Conservation (phyloP, 202 grass and related monocot species). For the Carex arenaria region DNA sequence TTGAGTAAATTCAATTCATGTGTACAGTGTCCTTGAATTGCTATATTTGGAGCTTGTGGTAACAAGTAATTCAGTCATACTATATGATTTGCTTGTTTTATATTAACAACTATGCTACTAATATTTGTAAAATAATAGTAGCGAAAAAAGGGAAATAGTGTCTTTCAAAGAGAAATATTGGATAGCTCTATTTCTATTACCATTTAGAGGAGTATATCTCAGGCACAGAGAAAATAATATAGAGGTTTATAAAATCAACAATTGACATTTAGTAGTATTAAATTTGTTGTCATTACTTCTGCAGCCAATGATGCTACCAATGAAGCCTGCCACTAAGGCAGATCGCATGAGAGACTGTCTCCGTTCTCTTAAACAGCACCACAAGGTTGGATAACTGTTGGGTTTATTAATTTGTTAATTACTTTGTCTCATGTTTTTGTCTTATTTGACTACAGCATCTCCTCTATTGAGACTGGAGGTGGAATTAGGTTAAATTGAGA, state of each 20-base stretch:
- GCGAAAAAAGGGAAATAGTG: not conserved
- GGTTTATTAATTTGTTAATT: not conserved
- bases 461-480: not conserved
- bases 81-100: not conserved
- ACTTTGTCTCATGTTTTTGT: constrained; percentile 1
- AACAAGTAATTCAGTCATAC: not conserved
- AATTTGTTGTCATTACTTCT: not conserved
- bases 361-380: constrained; percentile 79
- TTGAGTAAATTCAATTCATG: not conserved
- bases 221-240: not conserved
- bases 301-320: constrained; percentile 55
- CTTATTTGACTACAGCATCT: constrained; percentile 1
- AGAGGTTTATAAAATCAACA: not conserved
- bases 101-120: not conserved
- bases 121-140: not conserved
- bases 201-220: not conserved
- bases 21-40: not conserved
- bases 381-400: constrained; percentile 46
- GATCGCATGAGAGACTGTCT: constrained; percentile 92
- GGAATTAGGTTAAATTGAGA: not conserved
- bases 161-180: not conserved
- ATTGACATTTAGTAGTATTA: not conserved
- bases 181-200: not conserved
- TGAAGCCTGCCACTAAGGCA: constrained; percentile 69
- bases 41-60: not conserved